Percentiles rank a stretch among this genome's conserved stretches.
Evolutionary conservation across 2,329 filamentous ascomycete species (phyloP).

Genomic region (Nemania diffusa): DNA sequence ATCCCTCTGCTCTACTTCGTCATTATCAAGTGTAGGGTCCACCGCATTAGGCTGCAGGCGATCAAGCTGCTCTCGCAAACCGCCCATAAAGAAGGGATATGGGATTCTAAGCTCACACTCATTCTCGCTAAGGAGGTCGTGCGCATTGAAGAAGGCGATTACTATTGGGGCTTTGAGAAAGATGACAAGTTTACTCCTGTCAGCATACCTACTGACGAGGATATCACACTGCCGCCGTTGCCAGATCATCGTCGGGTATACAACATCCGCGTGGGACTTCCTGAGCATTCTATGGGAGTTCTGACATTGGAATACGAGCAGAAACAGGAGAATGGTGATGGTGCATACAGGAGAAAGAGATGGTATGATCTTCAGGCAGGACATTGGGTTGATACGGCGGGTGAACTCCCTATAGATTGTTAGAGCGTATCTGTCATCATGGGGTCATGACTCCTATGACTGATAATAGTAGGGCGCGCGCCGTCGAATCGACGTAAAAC

Average conservation of each 20-base stretch:
- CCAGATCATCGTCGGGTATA: conserved; percentile 33
- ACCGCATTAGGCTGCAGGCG: conserved; percentile 52
- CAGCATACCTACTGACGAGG: conserved; percentile 26
- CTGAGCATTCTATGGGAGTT: conserved; percentile 26
- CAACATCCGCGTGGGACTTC: conserved; percentile 29
- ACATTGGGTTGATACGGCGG: conserved; percentile 19
- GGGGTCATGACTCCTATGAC: no score
- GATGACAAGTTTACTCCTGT: conserved; percentile 27
- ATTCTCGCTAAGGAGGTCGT: conserved; percentile 26
- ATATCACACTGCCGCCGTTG: conserved; percentile 25
- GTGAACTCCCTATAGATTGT: not conserved
- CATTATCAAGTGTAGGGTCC: conserved; percentile 59
- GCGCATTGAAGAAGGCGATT: conserved; percentile 34
- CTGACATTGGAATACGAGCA: conserved; percentile 29
- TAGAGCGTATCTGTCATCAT: not conserved
- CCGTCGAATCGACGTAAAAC: no score
- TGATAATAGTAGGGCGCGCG: no score
- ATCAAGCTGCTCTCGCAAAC: conserved; percentile 34
- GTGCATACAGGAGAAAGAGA: conserved; percentile 10
- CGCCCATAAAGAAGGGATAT: conserved; percentile 35
- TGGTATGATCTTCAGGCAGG: conserved; percentile 25
- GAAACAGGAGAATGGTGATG: conserved; percentile 4
- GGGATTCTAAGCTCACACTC: conserved; percentile 29
- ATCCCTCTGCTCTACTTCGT: conserved; percentile 58
- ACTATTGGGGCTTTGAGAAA: conserved; percentile 17